These are phyloP conservation scores for Boletus edulis DNA, from an alignment of 768 basidiomycete species.

Conservation along the genomic window DNA sequence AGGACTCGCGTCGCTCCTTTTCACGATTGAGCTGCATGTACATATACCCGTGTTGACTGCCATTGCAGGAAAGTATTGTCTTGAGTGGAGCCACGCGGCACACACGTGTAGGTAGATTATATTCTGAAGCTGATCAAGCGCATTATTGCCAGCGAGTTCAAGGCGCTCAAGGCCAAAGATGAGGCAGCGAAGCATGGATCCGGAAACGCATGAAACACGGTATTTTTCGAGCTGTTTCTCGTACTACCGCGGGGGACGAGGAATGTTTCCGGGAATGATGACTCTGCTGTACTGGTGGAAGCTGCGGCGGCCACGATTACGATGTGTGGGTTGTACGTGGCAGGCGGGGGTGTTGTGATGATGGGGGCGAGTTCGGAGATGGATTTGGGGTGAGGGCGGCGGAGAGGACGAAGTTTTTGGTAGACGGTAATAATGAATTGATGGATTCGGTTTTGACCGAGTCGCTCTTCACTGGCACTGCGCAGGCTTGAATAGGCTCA, in stretches of 20 bases:
- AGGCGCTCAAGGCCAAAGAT: not conserved
- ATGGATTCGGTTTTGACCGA: conserved; percentile 29
- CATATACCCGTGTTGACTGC: not conserved
- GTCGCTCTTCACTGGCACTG: conserved; percentile 13
- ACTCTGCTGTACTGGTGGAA: too few species aligned
- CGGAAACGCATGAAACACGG: conserved; percentile 18
- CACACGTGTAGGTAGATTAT: not conserved
- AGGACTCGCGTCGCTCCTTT: not conserved
- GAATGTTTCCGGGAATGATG: too few species aligned
- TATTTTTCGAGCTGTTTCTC: conserved; percentile 29
- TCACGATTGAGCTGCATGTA: not conserved
- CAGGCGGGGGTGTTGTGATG: conserved; percentile 15
- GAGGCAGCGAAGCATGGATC: not conserved
- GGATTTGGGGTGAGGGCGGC: conserved; percentile 10
- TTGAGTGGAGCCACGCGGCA: conserved; percentile 3
- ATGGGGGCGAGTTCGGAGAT: conserved; percentile 4
- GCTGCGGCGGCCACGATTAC: too few species aligned
- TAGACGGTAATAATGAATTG: too few species aligned
- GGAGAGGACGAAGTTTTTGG: not conserved
- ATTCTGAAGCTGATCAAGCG: conserved; percentile 1
- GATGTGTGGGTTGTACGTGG: too few species aligned
- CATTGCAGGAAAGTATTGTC: not conserved
- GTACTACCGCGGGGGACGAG: not conserved
- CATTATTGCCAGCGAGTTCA: not conserved
- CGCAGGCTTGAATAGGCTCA: conserved; percentile 22